phyloP scores from a whole-genome alignment of 169 alveolate species.

The Eimeria brunetti region DNA sequence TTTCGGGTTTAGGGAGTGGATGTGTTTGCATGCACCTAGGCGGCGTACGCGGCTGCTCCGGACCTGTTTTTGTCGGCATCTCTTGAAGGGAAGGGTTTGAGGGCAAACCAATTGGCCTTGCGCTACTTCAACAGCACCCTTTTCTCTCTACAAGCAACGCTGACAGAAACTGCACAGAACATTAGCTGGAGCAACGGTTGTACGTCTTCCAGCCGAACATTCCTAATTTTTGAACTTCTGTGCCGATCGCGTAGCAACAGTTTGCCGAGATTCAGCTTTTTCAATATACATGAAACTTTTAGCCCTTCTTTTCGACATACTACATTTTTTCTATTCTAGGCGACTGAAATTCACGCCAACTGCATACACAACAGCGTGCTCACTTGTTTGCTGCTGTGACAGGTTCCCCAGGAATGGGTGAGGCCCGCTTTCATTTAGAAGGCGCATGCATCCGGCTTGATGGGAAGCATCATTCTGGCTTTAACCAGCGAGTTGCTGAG shows the following conservation, averaged over 20 bases:
- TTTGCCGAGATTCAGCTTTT: background rate
- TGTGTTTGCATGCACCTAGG: slow-evolving; percentile 29
- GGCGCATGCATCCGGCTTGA: slow-evolving; percentile 35
- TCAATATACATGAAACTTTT: background rate
- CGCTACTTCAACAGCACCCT: slow-evolving; percentile 27
- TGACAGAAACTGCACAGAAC: slow-evolving; percentile 18
- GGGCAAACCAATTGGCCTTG: slow-evolving; percentile 34
- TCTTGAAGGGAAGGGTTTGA: background rate
- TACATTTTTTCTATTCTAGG: background rate
- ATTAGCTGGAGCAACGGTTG: slow-evolving; percentile 17
- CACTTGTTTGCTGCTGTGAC: slow-evolving; percentile 17
- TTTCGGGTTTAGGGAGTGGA: background rate
- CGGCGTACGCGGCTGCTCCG: slow-evolving; percentile 33
- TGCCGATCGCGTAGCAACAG: background rate
- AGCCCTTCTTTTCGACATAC: background rate
- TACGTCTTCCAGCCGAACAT: background rate
- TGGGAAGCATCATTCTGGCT: slow-evolving; percentile 23
- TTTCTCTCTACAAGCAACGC: slow-evolving; percentile 40
- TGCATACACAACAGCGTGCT: background rate
- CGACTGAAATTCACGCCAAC: background rate
- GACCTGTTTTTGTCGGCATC: background rate
- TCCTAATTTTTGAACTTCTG: background rate
- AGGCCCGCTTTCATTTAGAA: slow-evolving; percentile 6
- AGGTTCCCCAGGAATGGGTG: slow-evolving; percentile 46
- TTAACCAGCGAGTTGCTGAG: slow-evolving; percentile 27